Evolutionary conservation across 352 stramenopile genomes (phyloP), one percentile per base, ranked within the genome.

Genomic region (Pythium brachiatum): DNA sequence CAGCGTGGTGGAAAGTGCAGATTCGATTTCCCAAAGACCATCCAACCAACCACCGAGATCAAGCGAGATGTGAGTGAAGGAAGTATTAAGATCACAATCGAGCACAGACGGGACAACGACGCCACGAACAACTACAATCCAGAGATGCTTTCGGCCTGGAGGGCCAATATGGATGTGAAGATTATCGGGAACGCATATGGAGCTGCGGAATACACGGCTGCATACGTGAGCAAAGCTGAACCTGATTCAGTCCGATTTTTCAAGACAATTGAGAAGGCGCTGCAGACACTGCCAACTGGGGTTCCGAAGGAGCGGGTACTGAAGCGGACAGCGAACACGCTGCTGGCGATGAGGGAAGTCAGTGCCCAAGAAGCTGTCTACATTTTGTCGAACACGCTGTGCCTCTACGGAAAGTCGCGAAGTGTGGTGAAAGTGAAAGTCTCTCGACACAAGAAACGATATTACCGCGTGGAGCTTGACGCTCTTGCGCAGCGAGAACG

Each of bases 111-210:
- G 26, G 57, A 64, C 48, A 32, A 64, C 34, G 23, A 38, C 0
- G 36, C 23, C 0, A 64, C 38, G 0, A 64, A 64, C 48, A 64
- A 64, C 32, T 64, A 64, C 38, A 27, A 39, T 68, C 2, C n/a
- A 56, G 0, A 25, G 13, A 53, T 31, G 57, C 34, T 64, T 0
- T 6, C 25, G 1, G 26, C 13, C 0, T 73, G 66, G 61, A 25
- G 66, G 2, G 66, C 65, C 16, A 74, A 76, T 23, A 76, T 74
- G 66, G 43, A 70, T 29, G 36, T 70, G 0, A 56, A 67, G 27
- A 27, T 64, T 0, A 63, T 70, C 29, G 61, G 57, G 0, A 73
- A 67, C 20, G 53, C 61, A 2, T 67, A 69, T 34, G 61, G 61
- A 6, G 61, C 52, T 12, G 53, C 52, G 2, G 61, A 70, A 8